phyloP scores from a whole-genome alignment of 805 yeast genomes.

The Lipomyces chichibuensis region DNA sequence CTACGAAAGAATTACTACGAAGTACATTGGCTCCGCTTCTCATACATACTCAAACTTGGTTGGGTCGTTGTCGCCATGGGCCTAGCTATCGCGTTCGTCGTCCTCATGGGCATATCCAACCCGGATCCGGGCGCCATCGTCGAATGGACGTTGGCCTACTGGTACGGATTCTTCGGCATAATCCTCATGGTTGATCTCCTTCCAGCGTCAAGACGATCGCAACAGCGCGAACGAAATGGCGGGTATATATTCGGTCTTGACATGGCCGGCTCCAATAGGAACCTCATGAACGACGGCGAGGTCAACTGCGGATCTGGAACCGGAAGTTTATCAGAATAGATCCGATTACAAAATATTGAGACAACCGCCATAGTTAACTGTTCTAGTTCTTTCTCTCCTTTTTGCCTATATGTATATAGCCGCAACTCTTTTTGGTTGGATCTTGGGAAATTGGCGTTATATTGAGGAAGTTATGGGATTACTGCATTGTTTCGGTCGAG shows the following conservation, averaged over 20 bases:
- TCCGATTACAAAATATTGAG: too few species aligned
- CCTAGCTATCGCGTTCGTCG: constrained; percentile 72
- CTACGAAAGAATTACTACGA: constrained; percentile 52
- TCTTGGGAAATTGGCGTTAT: too few species aligned
- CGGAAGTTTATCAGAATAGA: not conserved
- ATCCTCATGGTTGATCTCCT: constrained; percentile 70
- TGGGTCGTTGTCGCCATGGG: constrained; percentile 72
- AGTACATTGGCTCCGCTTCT: constrained; percentile 45
- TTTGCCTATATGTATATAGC: too few species aligned
- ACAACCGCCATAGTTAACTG: too few species aligned
- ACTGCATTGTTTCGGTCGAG: too few species aligned
- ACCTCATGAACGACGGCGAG: not conserved
- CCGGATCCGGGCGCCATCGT: constrained; percentile 54
- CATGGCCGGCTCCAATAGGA: not conserved
- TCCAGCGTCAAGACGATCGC: constrained; percentile 45
- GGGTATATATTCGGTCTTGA: constrained; percentile 8
- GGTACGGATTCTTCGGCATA: constrained; percentile 72
- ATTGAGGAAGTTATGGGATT: too few species aligned
- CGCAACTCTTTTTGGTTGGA: too few species aligned
- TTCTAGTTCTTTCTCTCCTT: too few species aligned
- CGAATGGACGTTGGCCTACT: constrained; percentile 88
- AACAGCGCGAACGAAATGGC: constrained; percentile 16
- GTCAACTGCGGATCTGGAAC: not conserved
- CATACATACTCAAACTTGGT: constrained; percentile 55
- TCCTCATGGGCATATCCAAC: constrained; percentile 43